Percentiles rank a stretch among this genome's conserved stretches.
Evolutionary conservation across 2,329 filamentous ascomycete genomes (phyloP).

Genomic region (Trichoderma citrinoviride): DNA sequence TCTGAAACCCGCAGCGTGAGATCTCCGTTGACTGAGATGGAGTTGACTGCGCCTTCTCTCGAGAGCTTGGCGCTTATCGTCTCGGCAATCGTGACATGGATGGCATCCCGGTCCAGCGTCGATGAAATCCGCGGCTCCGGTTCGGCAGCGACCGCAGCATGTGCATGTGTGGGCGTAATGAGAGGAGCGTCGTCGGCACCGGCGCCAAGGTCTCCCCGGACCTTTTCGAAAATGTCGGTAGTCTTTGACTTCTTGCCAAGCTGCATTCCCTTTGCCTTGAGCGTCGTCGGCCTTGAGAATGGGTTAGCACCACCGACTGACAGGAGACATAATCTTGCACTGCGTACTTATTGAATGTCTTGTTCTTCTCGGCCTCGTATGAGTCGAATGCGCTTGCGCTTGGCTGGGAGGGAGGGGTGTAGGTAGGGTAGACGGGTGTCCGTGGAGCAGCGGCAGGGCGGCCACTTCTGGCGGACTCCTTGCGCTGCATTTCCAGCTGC

Average conservation of each 20-base stretch:
- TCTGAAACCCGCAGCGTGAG: constrained; percentile 89
- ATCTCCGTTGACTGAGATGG: constrained; percentile 86
- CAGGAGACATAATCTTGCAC: not conserved
- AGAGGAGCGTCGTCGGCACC: constrained; percentile 77
- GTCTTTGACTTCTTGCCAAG: constrained; percentile 98
- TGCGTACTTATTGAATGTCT: constrained; percentile 67
- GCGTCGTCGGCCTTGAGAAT: constrained; percentile 53
- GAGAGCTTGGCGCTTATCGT: constrained; percentile 86
- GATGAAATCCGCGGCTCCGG: constrained; percentile 59
- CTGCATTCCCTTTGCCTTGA: constrained; percentile 97
- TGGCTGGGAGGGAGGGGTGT: constrained; percentile 75
- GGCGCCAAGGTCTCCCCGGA: constrained; percentile 85
- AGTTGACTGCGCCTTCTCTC: constrained; percentile 81
- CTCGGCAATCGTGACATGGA: constrained; percentile 86
- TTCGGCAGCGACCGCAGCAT: constrained; percentile 47
- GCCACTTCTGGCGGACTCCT: constrained; percentile 80
- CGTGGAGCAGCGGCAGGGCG: constrained; percentile 62
- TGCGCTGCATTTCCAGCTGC: constrained; percentile 97
- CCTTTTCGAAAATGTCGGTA: constrained; percentile 94
- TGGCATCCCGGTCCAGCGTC: constrained; percentile 74
- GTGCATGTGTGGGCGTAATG: constrained; percentile 53
- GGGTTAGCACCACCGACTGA: constrained; percentile 11
- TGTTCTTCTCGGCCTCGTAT: constrained; percentile 98
- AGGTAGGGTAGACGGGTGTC: constrained; percentile 82
- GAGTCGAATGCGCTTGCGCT: constrained; percentile 82